Conservation (phyloP, 257 asterid species). For the Solanum dulcamara region DNA sequence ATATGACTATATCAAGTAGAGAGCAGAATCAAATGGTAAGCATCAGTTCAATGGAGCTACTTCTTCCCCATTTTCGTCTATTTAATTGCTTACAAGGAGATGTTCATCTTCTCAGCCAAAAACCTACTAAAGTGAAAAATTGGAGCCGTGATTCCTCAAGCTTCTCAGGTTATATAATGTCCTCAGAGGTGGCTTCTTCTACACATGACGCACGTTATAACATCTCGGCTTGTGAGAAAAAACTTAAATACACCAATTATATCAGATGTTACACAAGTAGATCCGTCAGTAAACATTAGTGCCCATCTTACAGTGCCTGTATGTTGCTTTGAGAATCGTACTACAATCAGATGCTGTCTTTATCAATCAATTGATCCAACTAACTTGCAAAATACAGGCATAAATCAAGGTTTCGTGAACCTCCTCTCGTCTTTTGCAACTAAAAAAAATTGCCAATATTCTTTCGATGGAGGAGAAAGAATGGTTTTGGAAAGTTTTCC, state of each 20-base stretch:
- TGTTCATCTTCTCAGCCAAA: not conserved
- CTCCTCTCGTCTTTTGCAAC: not conserved
- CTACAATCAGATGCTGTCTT: not conserved
- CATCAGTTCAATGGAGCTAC: not conserved
- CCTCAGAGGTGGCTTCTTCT: not conserved
- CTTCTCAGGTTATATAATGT: not conserved
- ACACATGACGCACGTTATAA: not conserved
- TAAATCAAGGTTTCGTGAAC: not conserved
- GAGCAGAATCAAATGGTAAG: no score
- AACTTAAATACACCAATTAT: not conserved
- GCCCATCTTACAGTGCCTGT: not conserved
- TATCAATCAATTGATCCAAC: not conserved
- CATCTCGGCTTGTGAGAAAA: not conserved
- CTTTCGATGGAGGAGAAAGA: not conserved
- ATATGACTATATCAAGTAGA: no score
- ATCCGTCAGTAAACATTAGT: not conserved
- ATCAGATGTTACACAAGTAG: not conserved
- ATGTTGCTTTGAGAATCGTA: not conserved
- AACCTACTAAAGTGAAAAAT: not conserved
- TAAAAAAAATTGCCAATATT: not conserved
- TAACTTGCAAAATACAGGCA: not conserved
- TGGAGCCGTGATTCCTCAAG: not conserved
- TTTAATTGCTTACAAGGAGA: not conserved
- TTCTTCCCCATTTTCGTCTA: not conserved
- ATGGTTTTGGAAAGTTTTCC: not conserved